phyloP scores from a whole-genome alignment of 257 asterid species.

The Solanum medicagineum region DNA sequence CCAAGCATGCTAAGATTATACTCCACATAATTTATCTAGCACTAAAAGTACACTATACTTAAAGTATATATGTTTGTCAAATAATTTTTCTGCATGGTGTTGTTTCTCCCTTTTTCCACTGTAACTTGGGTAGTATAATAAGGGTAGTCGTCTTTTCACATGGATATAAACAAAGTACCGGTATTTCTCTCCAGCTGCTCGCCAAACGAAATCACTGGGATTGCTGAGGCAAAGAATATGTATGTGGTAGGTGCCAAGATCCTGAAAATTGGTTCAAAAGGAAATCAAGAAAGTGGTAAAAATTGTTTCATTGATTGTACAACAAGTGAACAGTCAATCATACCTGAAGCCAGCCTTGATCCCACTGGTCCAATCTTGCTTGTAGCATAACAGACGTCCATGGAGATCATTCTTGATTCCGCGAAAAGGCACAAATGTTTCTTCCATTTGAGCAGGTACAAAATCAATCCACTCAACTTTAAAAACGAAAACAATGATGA shows the following conservation, averaged over 20 bases:
- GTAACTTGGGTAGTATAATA: no score
- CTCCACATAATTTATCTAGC: neutral
- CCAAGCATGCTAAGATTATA: neutral
- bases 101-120: no score
- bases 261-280: constrained; percentile 16
- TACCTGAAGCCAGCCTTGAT: constrained; percentile 67
- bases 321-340: neutral
- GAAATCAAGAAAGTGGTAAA: neutral
- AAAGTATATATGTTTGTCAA: neutral
- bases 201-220: constrained; percentile 80
- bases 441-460: constrained; percentile 38
- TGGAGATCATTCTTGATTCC: constrained; percentile 70
- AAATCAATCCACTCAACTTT: neutral
- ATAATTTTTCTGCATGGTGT: no score
- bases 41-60: neutral
- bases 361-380: constrained; percentile 87
- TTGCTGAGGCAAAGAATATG: constrained; percentile 77
- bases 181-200: constrained; percentile 75
- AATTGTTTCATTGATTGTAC: neutral
- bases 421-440: constrained; percentile 69
- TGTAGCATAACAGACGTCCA: constrained; percentile 64
- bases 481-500: neutral
- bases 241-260: constrained; percentile 80
- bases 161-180: constrained; percentile 12
- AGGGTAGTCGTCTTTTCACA: no score